Conservation (phyloP, 257 asterid genomes). For the Solanum chaucha region DNA sequence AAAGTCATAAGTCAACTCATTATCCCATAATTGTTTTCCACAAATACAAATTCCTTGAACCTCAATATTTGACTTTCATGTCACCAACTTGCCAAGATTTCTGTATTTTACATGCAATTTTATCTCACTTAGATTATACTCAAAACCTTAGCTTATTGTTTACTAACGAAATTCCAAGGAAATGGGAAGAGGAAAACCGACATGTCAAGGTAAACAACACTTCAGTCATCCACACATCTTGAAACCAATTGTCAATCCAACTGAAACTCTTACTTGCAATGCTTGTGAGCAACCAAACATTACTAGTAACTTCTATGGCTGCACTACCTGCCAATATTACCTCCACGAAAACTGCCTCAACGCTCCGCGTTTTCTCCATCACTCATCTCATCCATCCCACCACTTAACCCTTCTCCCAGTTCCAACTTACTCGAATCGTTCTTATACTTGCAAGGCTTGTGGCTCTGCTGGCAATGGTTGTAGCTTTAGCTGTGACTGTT, state of each 20-base stretch:
- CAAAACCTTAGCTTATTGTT: neutral
- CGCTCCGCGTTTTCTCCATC: slow-evolving; percentile 22
- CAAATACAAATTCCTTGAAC: neutral
- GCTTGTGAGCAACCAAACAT: slow-evolving; percentile 4
- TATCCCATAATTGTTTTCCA: neutral
- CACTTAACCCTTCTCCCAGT: slow-evolving; percentile 20
- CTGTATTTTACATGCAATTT: neutral
- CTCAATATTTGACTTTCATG: neutral
- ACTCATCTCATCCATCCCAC: slow-evolving; percentile 15
- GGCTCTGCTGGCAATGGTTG: slow-evolving; percentile 7
- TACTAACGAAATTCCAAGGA: neutral
- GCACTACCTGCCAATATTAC: slow-evolving; percentile 17
- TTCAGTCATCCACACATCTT: slow-evolving; percentile 48
- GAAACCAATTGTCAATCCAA: neutral
- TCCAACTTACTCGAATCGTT: slow-evolving; percentile 11
- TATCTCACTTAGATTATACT: neutral
- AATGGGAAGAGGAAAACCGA: neutral
- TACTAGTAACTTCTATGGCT: slow-evolving; percentile 2
- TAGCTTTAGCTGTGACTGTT: slow-evolving; percentile 17
- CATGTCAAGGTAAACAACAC: slow-evolving; percentile 10
- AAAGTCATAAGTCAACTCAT: neutral
- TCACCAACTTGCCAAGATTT: neutral
- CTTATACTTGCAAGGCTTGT: slow-evolving; percentile 17
- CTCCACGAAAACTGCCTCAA: slow-evolving; percentile 18
- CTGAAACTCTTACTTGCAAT: slow-evolving; percentile 11